Percentiles rank a stretch among this genome's conserved stretches.
Evolutionary conservation across 2,329 filamentous ascomycete species (phyloP).

Genomic region (Ascochyta koolunga): DNA sequence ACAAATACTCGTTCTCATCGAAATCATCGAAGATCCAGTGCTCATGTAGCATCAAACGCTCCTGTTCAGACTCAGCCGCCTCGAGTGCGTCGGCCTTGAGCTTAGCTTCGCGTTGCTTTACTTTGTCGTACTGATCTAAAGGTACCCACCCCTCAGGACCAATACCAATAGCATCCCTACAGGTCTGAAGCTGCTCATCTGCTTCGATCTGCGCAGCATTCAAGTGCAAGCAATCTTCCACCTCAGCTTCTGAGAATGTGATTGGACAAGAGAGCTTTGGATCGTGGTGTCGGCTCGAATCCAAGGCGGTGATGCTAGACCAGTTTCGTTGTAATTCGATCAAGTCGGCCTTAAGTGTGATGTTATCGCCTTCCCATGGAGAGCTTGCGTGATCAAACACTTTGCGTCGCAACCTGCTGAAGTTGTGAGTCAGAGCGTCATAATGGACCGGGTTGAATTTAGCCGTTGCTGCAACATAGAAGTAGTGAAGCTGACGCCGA

Average conservation of each 20-base stretch:
- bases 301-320: conserved; percentile 15
- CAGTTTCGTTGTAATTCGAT: conserved; percentile 30
- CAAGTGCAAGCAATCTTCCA: conserved; percentile 25
- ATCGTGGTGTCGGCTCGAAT: conserved; percentile 6
- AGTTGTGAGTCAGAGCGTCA: conserved; percentile 28
- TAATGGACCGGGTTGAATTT: conserved; percentile 36
- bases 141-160: conserved; percentile 38
- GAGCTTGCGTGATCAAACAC: conserved; percentile 32
- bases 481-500: conserved; percentile 39
- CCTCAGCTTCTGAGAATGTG: conserved; percentile 28
- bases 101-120: conserved; percentile 16
- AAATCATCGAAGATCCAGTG: conserved; percentile 44
- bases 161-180: conserved; percentile 32
- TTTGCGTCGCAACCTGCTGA: conserved; percentile 30
- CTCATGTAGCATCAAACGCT: conserved; percentile 22
- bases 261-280: conserved; percentile 26
- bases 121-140: conserved; percentile 30
- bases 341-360: conserved; percentile 35
- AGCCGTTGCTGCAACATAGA: conserved; percentile 33
- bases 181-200: conserved; percentile 31
- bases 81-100: conserved; percentile 33
- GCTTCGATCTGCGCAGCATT: conserved; percentile 29
- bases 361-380: conserved; percentile 41
- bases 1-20: conserved; percentile 38
- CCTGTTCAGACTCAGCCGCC: conserved; percentile 29